A percentile compares a stretch with the other conserved stretches of the same genome.
phyloP scores from a whole-genome alignment of 345 rosid genomes.

The Theobroma cacao region DNA sequence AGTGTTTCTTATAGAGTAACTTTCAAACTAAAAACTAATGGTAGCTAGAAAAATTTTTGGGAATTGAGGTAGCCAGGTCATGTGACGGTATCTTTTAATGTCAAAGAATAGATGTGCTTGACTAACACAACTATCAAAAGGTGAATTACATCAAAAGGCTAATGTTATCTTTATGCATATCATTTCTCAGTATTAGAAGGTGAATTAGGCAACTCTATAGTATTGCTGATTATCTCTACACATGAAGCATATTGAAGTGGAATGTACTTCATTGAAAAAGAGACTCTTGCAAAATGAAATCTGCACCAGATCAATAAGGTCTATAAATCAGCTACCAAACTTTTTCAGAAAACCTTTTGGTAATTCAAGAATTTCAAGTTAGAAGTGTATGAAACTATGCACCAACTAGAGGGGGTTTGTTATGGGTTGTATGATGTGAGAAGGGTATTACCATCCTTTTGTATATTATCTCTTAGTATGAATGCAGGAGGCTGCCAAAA shows the following conservation, averaged over 20 bases:
- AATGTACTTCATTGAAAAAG: not conserved
- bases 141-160: not conserved
- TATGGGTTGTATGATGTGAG: not conserved
- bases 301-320: not conserved
- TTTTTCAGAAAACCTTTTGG: not conserved
- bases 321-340: not conserved
- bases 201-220: not conserved
- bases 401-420: not conserved
- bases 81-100: not conserved
- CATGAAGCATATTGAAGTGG: not conserved
- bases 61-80: not conserved
- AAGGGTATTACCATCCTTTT: not conserved
- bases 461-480: not conserved
- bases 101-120: not conserved
- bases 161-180: not conserved
- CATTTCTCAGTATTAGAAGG: not conserved
- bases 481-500: not conserved
- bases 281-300: not conserved
- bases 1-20: not conserved
- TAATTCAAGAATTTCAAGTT: not conserved
- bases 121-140: not conserved
- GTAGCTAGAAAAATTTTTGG: not conserved
- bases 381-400: not conserved
- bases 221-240: not conserved
- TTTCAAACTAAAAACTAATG: not conserved